A percentile compares a stretch with the other conserved stretches of the same genome.
Evolutionary conservation across 2,329 filamentous ascomycete species (phyloP).

Genomic region (Hypoxylon rubiginosum): DNA sequence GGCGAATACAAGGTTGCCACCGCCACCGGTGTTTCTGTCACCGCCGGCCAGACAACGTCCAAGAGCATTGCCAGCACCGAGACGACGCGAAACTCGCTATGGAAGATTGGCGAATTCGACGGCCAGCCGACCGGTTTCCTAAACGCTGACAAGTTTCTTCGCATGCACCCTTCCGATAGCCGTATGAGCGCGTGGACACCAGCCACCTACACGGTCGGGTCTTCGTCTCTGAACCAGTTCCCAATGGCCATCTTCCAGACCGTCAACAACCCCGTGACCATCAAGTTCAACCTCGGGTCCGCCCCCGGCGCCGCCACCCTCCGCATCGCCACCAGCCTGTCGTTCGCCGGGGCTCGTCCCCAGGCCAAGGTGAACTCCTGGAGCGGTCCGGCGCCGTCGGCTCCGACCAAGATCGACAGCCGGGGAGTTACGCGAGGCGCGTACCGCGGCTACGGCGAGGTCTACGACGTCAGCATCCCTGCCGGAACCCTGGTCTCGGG

Average conservation of each 20-base stretch:
- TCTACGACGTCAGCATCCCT: conserved; percentile 73
- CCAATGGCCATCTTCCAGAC: conserved; percentile 76
- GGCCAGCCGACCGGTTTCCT: conserved; percentile 74
- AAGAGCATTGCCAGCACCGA: conserved; percentile 62
- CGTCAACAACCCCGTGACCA: conserved; percentile 71
- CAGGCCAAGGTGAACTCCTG: conserved; percentile 69
- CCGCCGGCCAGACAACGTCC: conserved; percentile 63
- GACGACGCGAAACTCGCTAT: conserved; percentile 66
- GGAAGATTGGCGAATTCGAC: conserved; percentile 75
- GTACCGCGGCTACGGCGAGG: conserved; percentile 73
- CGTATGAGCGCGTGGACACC: conserved; percentile 74
- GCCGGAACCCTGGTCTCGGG: conserved; percentile 70
- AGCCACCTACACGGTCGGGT: conserved; percentile 72
- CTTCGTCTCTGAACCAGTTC: conserved; percentile 65
- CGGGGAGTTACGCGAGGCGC: conserved; percentile 75
- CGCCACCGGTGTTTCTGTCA: conserved; percentile 61
- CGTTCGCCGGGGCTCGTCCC: conserved; percentile 71
- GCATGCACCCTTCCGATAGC: conserved; percentile 76
- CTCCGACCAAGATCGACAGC: conserved; percentile 73
- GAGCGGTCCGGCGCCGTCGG: conserved; percentile 61
- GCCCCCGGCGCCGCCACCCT: conserved; percentile 69
- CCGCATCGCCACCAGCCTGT: conserved; percentile 74
- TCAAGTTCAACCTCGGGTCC: conserved; percentile 68
- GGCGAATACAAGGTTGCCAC: conserved; percentile 68
- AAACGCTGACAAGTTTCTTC: conserved; percentile 75